Evolutionary conservation across 2,329 filamentous ascomycete species (phyloP), one percentile per base, ranked within the genome.

Genomic region (Colletotrichum simmondsii): DNA sequence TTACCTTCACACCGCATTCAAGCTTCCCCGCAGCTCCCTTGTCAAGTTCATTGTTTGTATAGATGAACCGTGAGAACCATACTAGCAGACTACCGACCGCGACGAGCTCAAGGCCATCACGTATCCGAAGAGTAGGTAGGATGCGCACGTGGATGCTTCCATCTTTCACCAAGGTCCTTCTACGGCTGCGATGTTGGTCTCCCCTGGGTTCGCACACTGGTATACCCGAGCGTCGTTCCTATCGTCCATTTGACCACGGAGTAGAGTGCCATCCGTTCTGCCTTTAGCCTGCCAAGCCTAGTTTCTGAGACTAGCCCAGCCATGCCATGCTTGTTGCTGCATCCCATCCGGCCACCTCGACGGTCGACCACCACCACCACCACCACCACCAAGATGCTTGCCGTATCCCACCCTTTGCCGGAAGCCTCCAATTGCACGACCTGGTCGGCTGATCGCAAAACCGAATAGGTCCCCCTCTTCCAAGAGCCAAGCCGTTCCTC

Each of bases 391-490:
- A 69, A 58, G 60, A 42, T 60, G 70, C 65, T 59, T 71, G 54
- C 59, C 57, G 28, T 54, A 32, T 58, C 42, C 70, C 59, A 70
- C 60, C 32, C 60, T 59, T 64, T 24, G 8, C 56, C 35, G n/a
- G 32, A 71, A 37, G 60, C 66, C 71, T 73, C 71, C 71, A 73
- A 73, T 73, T 30, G 54, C 12, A 65, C 22, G 32, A 37, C 60
- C 49, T 52, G 66, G 46, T 71, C 56, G 61, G 71, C 60, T 71
- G 71, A 73, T 70, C 56, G 46, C 67, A 65, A 30, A 65, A 71
- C 26, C 54, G 35, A 65, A 57, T 42, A 57, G 32, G 14, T 30
- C 32, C 49, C 61, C 30, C 46, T 37, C 30, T 32, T 22, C 32
- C 65, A 24, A 64, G 26, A 35, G 65, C 60, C 65, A 69, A 69